These are phyloP conservation scores for Carex parvula DNA, from an alignment of 176 grass and related monocot species.

Conservation along the genomic window DNA sequence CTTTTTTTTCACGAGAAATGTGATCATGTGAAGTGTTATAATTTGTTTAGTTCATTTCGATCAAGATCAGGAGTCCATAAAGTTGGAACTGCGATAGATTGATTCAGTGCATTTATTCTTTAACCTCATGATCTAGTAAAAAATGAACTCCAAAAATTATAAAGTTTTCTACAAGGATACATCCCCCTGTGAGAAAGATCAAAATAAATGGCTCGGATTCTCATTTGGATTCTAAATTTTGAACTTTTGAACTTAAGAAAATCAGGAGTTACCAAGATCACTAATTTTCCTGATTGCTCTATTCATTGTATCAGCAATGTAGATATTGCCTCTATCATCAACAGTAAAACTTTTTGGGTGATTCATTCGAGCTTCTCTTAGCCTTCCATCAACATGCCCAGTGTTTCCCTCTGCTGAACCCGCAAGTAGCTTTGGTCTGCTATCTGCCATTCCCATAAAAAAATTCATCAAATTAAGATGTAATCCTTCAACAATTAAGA, in stretches of 20 bases:
- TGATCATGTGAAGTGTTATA: not conserved
- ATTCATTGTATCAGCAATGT: slow-evolving; percentile 94
- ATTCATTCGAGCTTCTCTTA: slow-evolving; percentile 81
- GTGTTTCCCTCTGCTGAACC: slow-evolving; percentile 82
- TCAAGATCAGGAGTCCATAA: not conserved
- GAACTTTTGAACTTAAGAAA: not conserved
- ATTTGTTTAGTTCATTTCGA: not conserved
- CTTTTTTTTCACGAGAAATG: not conserved
- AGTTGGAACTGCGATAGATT: not conserved
- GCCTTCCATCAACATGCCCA: slow-evolving; percentile 83
- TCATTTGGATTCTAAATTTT: not conserved
- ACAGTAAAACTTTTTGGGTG: slow-evolving; percentile 95
- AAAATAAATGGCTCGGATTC: not conserved
- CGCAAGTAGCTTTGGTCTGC: slow-evolving; percentile 83
- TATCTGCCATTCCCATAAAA: slow-evolving; percentile 55
- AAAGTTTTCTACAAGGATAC: not conserved
- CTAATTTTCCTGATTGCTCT: slow-evolving; percentile 99
- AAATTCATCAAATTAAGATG: not conserved
- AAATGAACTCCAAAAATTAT: not conserved
- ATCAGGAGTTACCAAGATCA: slow-evolving; percentile 56
- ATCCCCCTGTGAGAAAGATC: not conserved
- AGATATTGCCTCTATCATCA: slow-evolving; percentile 86
- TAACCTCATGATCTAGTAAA: not conserved
- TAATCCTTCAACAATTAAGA: not conserved
- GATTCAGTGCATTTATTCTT: not conserved